Evolutionary conservation across 2,329 filamentous ascomycete genomes (phyloP).

Genomic region (Magnaporthales sp.): DNA sequence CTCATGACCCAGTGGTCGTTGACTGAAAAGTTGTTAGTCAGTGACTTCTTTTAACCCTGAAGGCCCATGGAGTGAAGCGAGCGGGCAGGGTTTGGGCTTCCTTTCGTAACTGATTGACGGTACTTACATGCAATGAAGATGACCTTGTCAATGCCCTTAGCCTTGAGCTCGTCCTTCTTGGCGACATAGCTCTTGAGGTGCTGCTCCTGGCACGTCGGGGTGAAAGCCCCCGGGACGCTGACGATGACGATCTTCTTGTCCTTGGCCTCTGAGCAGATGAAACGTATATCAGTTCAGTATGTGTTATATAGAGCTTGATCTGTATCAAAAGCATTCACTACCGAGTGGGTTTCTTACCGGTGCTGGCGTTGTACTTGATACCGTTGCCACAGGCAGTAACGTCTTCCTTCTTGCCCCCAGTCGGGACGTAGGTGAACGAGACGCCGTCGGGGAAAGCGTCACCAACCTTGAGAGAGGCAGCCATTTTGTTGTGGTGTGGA

Average conservation of each 20-base stretch:
- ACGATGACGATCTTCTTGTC: constrained; percentile 49
- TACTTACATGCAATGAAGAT: constrained; percentile 57
- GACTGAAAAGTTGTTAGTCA: constrained; percentile 17
- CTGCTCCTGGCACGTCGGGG: constrained; percentile 72
- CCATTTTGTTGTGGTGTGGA: constrained; percentile 34
- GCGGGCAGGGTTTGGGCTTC: no score
- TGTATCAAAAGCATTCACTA: not conserved
- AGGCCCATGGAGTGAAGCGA: no score
- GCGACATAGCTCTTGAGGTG: constrained; percentile 76
- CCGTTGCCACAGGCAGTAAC: constrained; percentile 74
- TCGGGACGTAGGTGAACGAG: constrained; percentile 77
- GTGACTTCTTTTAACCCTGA: constrained; percentile 24
- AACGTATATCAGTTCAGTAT: constrained; percentile 3
- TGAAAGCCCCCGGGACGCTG: constrained; percentile 65
- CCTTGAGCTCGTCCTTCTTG: constrained; percentile 60
- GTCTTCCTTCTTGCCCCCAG: constrained; percentile 56
- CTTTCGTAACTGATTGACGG: not conserved
- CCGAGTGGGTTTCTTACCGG: constrained; percentile 37
- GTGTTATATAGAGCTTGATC: not conserved
- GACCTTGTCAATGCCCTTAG: constrained; percentile 76
- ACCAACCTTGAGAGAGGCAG: constrained; percentile 56
- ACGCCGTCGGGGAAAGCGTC: constrained; percentile 77
- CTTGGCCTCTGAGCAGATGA: constrained; percentile 36
- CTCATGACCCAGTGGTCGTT: constrained; percentile 86
- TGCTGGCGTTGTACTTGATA: constrained; percentile 69